Conservation (phyloP, 805 yeast genomes). For the Priceomyces haplophilus region DNA sequence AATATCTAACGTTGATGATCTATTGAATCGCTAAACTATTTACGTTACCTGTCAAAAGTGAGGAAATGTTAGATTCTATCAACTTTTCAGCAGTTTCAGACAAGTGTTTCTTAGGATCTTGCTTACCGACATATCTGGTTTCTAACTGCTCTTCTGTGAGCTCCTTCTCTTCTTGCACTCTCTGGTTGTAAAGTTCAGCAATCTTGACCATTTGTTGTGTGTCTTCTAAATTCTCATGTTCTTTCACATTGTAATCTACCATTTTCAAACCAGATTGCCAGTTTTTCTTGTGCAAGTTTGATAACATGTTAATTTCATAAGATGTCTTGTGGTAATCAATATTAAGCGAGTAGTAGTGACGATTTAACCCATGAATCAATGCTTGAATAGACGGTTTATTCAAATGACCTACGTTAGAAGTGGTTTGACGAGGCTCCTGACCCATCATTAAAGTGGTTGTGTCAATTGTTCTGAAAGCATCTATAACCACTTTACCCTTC, state of each 20-base stretch:
- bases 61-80: conserved; percentile 86
- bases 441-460: conserved; percentile 88
- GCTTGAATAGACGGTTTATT: conserved; percentile 97
- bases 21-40: conserved; percentile 86
- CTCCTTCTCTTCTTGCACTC: conserved; percentile 91
- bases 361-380: conserved; percentile 91
- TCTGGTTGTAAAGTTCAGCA: conserved; percentile 82
- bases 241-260: conserved; percentile 73
- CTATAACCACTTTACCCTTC: conserved; percentile 97
- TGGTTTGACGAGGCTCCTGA: conserved; percentile 96
- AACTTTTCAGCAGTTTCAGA: conserved; percentile 81
- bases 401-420: conserved; percentile 91
- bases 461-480: conserved; percentile 93
- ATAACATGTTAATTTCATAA: conserved; percentile 87
- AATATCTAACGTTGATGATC: conserved; percentile 2
- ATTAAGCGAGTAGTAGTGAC: conserved; percentile 93
- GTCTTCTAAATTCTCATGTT: conserved; percentile 67
- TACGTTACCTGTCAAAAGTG: conserved; percentile 83
- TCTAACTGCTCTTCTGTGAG: conserved; percentile 83
- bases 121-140: conserved; percentile 96
- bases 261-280: conserved; percentile 92
- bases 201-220: conserved; percentile 81
- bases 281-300: conserved; percentile 88
- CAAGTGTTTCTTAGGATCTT: conserved; percentile 97
- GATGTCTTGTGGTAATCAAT: conserved; percentile 92